phyloP scores from a whole-genome alignment of 1,284 basidiomycete genomes.

The Phaffia rhodozyma region DNA sequence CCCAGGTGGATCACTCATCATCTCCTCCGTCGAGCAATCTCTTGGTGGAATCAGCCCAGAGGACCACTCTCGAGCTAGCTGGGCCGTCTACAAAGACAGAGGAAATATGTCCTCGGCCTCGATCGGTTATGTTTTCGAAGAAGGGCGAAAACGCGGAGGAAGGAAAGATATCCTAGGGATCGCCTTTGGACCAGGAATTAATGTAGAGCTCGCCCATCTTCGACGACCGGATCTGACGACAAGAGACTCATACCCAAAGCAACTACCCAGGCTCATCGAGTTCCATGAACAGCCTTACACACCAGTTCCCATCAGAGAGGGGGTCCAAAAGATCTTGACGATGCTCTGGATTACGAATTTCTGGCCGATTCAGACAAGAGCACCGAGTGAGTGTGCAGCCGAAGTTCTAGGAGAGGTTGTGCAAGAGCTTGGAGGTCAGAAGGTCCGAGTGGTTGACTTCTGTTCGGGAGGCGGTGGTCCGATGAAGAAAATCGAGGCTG shows the following conservation, averaged over 20 bases:
- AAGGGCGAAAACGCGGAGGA: conserved; percentile 12
- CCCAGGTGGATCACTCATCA: conserved; percentile 21
- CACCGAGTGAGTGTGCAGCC: conserved; percentile 17
- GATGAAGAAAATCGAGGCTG: conserved; percentile 24
- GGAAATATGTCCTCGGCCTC: conserved; percentile 21
- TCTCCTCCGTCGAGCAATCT: conserved; percentile 19
- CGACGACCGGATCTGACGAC: not conserved
- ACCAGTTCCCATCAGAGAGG: conserved; percentile 24
- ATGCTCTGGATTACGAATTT: too few species aligned
- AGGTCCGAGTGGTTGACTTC: conserved; percentile 26
- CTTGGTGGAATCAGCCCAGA: conserved; percentile 10
- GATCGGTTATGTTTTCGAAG: conserved; percentile 22
- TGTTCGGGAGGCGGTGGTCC: conserved; percentile 31
- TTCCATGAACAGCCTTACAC: conserved; percentile 28
- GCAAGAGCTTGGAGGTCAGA: conserved; percentile 21
- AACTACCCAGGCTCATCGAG: conserved; percentile 27
- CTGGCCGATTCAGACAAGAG: too few species aligned
- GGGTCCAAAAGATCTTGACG: conserved; percentile 19
- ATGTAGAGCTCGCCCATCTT: not conserved
- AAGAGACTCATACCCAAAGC: conserved; percentile 17
- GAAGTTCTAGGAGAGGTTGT: conserved; percentile 25
- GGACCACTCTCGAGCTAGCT: conserved; percentile 21
- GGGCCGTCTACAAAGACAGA: conserved; percentile 21
- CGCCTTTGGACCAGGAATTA: conserved; percentile 22
- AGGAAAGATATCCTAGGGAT: conserved; percentile 20